phyloP scores from a whole-genome alignment of 192 early-diverging fungal species.

The Coemansia sp. region DNA sequence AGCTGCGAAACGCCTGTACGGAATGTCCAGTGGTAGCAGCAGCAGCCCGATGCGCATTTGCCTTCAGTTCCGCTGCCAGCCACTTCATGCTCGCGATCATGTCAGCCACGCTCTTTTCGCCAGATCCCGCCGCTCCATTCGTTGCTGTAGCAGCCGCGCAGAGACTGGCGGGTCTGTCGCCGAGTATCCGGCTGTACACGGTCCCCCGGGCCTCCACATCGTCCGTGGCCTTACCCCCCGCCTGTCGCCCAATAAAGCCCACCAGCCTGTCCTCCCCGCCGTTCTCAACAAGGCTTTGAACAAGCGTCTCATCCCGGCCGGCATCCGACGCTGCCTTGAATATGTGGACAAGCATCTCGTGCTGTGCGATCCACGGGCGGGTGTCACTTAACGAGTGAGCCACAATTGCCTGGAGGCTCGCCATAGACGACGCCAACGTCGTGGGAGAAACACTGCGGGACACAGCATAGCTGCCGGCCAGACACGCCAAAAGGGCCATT shows the following conservation, averaged over 20 bases:
- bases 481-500: slow-evolving; percentile 10
- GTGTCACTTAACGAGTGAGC: not conserved
- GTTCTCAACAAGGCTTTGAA: not conserved
- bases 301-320: not conserved
- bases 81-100: slow-evolving; percentile 1
- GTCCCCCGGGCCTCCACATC: not conserved
- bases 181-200: not conserved
- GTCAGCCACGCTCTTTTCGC: not conserved
- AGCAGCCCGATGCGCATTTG: not conserved
- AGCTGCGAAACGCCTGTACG: not conserved
- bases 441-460: not conserved
- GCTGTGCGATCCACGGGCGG: slow-evolving; percentile 3
- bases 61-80: slow-evolving; percentile 2
- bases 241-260: not conserved
- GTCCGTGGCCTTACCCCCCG: not conserved
- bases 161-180: not conserved
- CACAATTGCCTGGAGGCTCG: not conserved
- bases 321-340: not conserved
- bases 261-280: slow-evolving; percentile 5
- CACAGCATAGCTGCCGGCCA: slow-evolving; percentile 26
- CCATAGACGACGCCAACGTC: not conserved
- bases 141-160: not conserved
- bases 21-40: not conserved
- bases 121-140: not conserved
- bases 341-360: slow-evolving; percentile 3